Conservation (phyloP, 179 eudicot genomes). For the Silene vulgaris region DNA sequence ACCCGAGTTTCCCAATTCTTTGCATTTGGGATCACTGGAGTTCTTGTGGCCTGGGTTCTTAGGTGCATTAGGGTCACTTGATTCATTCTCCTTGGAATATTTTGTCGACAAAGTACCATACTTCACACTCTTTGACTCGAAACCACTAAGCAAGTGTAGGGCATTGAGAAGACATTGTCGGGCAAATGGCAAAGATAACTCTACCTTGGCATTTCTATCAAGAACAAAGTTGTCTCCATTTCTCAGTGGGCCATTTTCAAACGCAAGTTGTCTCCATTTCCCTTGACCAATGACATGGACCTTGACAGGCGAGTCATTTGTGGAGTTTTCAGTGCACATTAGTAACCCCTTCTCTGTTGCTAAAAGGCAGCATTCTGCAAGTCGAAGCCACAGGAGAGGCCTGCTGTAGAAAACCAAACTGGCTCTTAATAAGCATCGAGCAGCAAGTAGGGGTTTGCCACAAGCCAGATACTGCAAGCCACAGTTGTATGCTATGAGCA, state of each 20-base stretch:
- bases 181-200: conserved; percentile 62
- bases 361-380: conserved; percentile 87
- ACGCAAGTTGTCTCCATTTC: conserved; percentile 73
- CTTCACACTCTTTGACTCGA: conserved; percentile 34
- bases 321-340: conserved; percentile 26
- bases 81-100: conserved; percentile 38
- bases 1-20: conserved; percentile 35
- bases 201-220: conserved; percentile 35
- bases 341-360: conserved; percentile 61
- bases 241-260: conserved; percentile 34
- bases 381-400: conserved; percentile 84
- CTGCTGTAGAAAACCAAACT: conserved; percentile 50
- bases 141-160: conserved; percentile 44
- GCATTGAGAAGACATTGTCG: conserved; percentile 73
- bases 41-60: conserved; percentile 33
- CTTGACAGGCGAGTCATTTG: conserved; percentile 38
- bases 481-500: conserved; percentile 67
- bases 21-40: conserved; percentile 40
- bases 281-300: conserved; percentile 77
- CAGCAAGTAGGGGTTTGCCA: conserved; percentile 79
- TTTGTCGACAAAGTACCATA: conserved; percentile 29
- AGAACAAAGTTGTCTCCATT: conserved; percentile 28
- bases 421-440: conserved; percentile 65
- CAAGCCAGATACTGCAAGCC: conserved; percentile 77
- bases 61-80: conserved; percentile 31